phyloP scores from a whole-genome alignment of 2,329 filamentous ascomycete genomes.

The Lachnellula occidentalis region DNA sequence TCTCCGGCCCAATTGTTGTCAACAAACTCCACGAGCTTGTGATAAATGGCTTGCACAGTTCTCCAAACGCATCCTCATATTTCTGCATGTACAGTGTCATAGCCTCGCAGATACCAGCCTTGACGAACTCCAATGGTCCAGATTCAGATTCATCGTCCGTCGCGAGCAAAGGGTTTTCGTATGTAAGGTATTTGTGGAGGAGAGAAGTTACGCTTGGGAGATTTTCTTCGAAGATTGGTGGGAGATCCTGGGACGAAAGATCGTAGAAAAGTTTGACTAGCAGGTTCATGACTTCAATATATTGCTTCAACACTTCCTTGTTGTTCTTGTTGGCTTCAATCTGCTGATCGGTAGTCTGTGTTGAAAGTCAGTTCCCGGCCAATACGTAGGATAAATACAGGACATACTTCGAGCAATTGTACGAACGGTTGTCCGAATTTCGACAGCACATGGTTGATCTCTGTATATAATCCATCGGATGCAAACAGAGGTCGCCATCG shows the following conservation, averaged over 20 bases:
- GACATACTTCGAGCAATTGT: constrained; percentile 64
- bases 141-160: constrained; percentile 88
- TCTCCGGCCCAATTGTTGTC: constrained; percentile 78
- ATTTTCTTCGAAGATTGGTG: constrained; percentile 90
- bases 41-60: constrained; percentile 77
- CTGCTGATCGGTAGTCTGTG: constrained; percentile 59
- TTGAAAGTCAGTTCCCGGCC: constrained; percentile 3
- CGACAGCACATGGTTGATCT: constrained; percentile 91
- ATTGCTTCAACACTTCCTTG: constrained; percentile 66
- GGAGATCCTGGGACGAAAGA: constrained; percentile 93
- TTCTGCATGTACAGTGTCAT: constrained; percentile 89
- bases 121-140: constrained; percentile 77
- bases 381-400: constrained; percentile 4
- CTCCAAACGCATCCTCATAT: constrained; percentile 88
- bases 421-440: constrained; percentile 84
- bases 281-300: constrained; percentile 81
- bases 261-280: constrained; percentile 92
- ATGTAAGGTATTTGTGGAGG: constrained; percentile 88
- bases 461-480: constrained; percentile 85
- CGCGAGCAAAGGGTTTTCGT: constrained; percentile 75
- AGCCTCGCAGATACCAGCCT: constrained; percentile 88
- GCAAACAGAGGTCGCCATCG: constrained; percentile 92
- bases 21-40: constrained; percentile 86
- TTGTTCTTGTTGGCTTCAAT: constrained; percentile 73
- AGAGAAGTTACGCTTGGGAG: constrained; percentile 69